Base-by-base conservation (phyloP, 257 asterid species). In the Salvia hispanica region DNA sequence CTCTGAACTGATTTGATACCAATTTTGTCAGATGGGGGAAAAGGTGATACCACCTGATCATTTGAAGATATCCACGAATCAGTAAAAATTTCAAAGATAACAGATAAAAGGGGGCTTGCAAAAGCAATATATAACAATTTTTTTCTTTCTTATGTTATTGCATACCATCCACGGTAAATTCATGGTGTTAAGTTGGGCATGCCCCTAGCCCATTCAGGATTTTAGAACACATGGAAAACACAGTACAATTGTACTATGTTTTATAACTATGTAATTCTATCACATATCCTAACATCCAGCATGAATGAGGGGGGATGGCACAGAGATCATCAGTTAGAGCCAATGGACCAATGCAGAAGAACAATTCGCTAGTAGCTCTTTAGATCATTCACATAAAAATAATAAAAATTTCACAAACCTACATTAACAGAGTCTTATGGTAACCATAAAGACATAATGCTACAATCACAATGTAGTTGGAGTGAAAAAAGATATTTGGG, bases 1-100 rank as follows among this genome's bases (percentile, higher is more conserved):
- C 99, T 86, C 78, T 93, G 99, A 63, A 93, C 95, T 55, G 99
- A 93, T 72, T 88, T 89, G 58, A 93, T 84, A 48, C 99, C 99
- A 74, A 93, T 91, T 78, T 93, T 90, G 74, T 93, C 99, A 8
- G 99, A 93, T 21, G 99, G 99, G 14, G 99, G 96, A 74, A 93
- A 88, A n/a, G 99, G 97, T 62, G 99, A 88, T 43, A 75, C 87
- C 58, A 88, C 94, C 99, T 93, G 83, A 60, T 66, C 51, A 58
- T 68, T n/a, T 34, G 52, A 47, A 42, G 33, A 59, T 7, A 76
- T 58, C 48, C 64, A 78, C 58, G 64, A 40, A 60, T 13, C 52
- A 43, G 46, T 15, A 51, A 48, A 10, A 39, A 48, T 15, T 16
- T 8, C 44, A 60, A 9, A 3, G 39, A 47, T 28, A 58, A 10